phyloP scores from a whole-genome alignment of 1,284 basidiomycete species.

The Sporisorium graminicola region DNA sequence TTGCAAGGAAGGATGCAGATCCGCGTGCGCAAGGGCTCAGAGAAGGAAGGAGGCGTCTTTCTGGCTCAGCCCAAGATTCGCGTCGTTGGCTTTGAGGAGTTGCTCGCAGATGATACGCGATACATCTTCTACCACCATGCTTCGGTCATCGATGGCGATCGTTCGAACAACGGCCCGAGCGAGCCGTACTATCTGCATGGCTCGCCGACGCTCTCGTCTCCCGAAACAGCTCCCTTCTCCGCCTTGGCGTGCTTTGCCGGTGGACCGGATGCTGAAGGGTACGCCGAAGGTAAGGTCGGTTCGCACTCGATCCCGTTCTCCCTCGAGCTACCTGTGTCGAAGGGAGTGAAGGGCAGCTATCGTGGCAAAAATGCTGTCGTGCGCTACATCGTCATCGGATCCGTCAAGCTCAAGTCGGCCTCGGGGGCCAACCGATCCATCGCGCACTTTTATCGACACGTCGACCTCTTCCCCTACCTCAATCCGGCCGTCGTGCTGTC shows the following conservation, averaged over 20 bases:
- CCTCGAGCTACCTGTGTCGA: constrained; percentile 79
- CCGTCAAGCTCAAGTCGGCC: constrained; percentile 83
- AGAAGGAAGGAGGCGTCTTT: constrained; percentile 74
- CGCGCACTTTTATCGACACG: constrained; percentile 90
- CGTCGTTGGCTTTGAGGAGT: constrained; percentile 86
- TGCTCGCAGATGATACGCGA: constrained; percentile 76
- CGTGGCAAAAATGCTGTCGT: constrained; percentile 77
- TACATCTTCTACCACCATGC: constrained; percentile 89
- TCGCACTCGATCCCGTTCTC: constrained; percentile 81
- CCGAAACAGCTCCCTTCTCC: constrained; percentile 72
- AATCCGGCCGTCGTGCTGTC: constrained; percentile 78
- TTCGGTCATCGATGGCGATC: constrained; percentile 73
- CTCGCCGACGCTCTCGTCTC: constrained; percentile 54
- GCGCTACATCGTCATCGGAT: constrained; percentile 85
- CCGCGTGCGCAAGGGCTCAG: constrained; percentile 75
- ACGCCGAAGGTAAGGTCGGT: constrained; percentile 74
- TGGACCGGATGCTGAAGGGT: constrained; percentile 78
- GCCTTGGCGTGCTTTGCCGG: constrained; percentile 73
- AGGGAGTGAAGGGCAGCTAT: constrained; percentile 80
- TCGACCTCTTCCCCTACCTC: constrained; percentile 84
- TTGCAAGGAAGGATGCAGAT: constrained; percentile 82
- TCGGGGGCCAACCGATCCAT: constrained; percentile 75
- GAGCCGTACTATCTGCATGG: constrained; percentile 67
- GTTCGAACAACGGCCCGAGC: constrained; percentile 55
- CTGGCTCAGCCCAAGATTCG: constrained; percentile 85